These are phyloP conservation scores for Pyrrhoderma lamaoense DNA, from an alignment of 1,284 basidiomycete genomes.

Conservation along the genomic window DNA sequence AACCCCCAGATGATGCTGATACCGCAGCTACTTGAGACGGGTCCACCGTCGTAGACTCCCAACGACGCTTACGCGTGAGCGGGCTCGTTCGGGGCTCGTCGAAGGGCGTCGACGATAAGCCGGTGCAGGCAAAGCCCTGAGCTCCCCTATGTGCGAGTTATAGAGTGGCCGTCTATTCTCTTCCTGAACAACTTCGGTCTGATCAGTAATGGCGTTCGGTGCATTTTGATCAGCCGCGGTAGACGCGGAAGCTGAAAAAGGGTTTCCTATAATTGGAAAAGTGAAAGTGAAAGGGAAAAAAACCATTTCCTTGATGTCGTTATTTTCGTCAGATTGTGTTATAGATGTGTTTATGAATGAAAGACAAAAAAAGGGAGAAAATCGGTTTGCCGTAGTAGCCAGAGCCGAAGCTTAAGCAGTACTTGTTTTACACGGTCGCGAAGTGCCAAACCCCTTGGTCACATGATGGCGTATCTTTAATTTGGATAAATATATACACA, in stretches of 20 bases:
- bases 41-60: conserved; percentile 55
- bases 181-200: conserved; percentile 14
- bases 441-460: no score
- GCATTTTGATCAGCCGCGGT: conserved; percentile 24
- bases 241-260: conserved; percentile 35
- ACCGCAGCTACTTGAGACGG: conserved; percentile 45
- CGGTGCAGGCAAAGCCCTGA: conserved; percentile 3
- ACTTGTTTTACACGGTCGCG: no score
- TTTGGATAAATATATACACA: no score
- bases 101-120: conserved; percentile 23
- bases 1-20: conserved; percentile 47
- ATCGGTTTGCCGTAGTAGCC: no score
- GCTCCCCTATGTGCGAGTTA: not conserved
- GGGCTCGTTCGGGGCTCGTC: conserved; percentile 29
- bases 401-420: no score
- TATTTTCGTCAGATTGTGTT: no score
- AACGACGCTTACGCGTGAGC: conserved; percentile 54
- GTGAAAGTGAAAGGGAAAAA: conserved; percentile 62
- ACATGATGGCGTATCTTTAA: no score
- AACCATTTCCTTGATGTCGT: conserved; percentile 31
- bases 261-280: conserved; percentile 58
- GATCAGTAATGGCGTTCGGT: conserved; percentile 20
- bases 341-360: no score
- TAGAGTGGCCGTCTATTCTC: conserved; percentile 4
- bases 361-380: no score